phyloP scores from a whole-genome alignment of 2,329 filamentous ascomycete genomes.

The Colletotrichum phormii region DNA sequence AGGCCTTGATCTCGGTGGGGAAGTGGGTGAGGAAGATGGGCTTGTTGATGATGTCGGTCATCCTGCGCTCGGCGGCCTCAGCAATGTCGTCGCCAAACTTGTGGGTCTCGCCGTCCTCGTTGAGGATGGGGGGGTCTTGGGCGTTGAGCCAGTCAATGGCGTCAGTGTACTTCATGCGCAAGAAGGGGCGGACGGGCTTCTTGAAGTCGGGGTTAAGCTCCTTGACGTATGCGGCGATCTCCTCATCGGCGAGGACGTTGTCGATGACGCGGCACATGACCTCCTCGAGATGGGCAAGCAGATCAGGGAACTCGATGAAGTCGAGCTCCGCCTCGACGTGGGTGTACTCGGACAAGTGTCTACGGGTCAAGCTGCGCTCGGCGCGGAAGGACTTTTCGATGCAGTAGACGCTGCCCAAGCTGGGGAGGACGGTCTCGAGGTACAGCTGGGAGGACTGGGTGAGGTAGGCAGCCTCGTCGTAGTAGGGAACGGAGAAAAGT shows the following conservation, averaged over 20 bases:
- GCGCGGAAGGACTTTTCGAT: conserved; percentile 99
- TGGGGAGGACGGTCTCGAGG: conserved; percentile 92
- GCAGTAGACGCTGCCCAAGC: conserved; percentile 94
- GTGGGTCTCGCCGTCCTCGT: conserved; percentile 92
- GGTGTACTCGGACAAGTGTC: conserved; percentile 95
- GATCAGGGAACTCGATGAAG: conserved; percentile 92
- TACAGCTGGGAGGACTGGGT: conserved; percentile 98
- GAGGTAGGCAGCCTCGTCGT: conserved; percentile 89
- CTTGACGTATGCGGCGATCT: conserved; percentile 79
- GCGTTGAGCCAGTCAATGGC: conserved; percentile 94
- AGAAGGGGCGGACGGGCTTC: conserved; percentile 85
- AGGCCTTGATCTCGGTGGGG: conserved; percentile 96
- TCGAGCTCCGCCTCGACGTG: conserved; percentile 97
- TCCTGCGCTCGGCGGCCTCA: conserved; percentile 93
- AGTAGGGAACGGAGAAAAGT: conserved; percentile 90
- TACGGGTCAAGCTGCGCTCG: conserved; percentile 93
- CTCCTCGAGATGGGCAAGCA: conserved; percentile 87
- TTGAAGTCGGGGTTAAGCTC: conserved; percentile 92
- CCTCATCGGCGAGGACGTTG: conserved; percentile 77
- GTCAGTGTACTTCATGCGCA: conserved; percentile 93
- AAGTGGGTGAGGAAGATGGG: conserved; percentile 98
- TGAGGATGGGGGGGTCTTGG: conserved; percentile 82
- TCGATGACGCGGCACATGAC: conserved; percentile 90
- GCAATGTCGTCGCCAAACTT: conserved; percentile 97
- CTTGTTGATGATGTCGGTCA: conserved; percentile 96